Conservation (phyloP, 139 green algal genomes). For the Astrephomene gubernaculifera region DNA sequence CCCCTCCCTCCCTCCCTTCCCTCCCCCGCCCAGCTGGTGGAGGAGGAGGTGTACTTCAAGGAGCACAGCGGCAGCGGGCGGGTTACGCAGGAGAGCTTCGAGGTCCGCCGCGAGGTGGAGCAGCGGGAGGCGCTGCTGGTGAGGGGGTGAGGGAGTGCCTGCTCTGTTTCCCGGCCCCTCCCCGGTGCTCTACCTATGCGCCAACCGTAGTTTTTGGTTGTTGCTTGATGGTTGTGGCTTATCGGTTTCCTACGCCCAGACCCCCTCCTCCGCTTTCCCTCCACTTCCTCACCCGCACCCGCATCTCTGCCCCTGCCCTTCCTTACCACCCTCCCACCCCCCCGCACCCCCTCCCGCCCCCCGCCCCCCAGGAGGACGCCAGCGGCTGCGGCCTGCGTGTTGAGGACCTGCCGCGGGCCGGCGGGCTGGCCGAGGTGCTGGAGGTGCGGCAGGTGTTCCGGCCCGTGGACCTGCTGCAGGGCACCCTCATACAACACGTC, state of each 20-base stretch:
- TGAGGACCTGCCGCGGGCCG: constrained; percentile 42
- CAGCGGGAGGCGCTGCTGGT: constrained; percentile 32
- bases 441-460: constrained; percentile 49
- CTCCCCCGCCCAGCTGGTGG: constrained; percentile 47
- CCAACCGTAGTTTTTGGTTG: too few relatives aligned
- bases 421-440: constrained; percentile 23
- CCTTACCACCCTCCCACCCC: background rate
- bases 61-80: constrained; percentile 51
- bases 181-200: too few relatives aligned
- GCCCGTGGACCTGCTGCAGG: constrained; percentile 24
- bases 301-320: background rate
- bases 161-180: too few relatives aligned
- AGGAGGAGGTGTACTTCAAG: constrained; percentile 64
- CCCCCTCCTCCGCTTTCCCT: too few relatives aligned
- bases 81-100: constrained; percentile 55
- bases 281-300: background rate
- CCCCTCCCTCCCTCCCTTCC: background rate
- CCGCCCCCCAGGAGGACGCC: constrained; percentile 28
- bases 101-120: constrained; percentile 52
- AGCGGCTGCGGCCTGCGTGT: constrained; percentile 25
- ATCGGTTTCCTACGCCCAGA: too few relatives aligned
- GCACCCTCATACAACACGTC: constrained; percentile 28
- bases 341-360: background rate
- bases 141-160: too few relatives aligned
- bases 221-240: too few relatives aligned